These are phyloP conservation scores for Hemileccinum rubropunctum DNA, from an alignment of 768 basidiomycete genomes.

Conservation along the genomic window DNA sequence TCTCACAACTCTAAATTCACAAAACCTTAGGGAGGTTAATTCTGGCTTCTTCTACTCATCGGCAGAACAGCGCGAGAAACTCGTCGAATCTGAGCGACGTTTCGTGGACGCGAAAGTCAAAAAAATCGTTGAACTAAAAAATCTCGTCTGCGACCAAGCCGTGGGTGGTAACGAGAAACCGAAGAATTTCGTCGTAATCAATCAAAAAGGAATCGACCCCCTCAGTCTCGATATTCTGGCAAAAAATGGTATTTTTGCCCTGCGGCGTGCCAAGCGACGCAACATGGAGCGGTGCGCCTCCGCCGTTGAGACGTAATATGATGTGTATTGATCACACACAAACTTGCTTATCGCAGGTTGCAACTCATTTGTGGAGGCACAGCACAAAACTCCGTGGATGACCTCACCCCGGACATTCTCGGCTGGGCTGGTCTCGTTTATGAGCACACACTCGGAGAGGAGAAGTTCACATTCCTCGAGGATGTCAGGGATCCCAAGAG, in stretches of 20 bases:
- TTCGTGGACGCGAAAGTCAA: slow-evolving; percentile 93
- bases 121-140: slow-evolving; percentile 97
- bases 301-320: slow-evolving; percentile 27
- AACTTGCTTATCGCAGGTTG: slow-evolving; percentile 47
- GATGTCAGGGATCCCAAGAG: slow-evolving; percentile 94
- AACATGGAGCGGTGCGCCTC: slow-evolving; percentile 90
- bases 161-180: slow-evolving; percentile 77
- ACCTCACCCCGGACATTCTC: slow-evolving; percentile 84
- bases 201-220: slow-evolving; percentile 99
- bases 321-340: slow-evolving; percentile 21
- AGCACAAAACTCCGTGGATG: slow-evolving; percentile 98
- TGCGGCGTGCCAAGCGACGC: slow-evolving; percentile 92
- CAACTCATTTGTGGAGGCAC: slow-evolving; percentile 93
- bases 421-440: slow-evolving; percentile 99
- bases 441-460: slow-evolving; percentile 98
- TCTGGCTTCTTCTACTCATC: slow-evolving; percentile 99
- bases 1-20: slow-evolving; percentile 18
- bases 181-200: slow-evolving; percentile 92
- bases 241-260: slow-evolving; percentile 93
- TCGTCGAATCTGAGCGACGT: slow-evolving; percentile 93
- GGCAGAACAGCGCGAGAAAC: slow-evolving; percentile 96
- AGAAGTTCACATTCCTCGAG: slow-evolving; percentile 97
- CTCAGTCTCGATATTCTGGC: slow-evolving; percentile 93
- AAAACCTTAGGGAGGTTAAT: slow-evolving; percentile 82
- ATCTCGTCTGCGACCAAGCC: slow-evolving; percentile 91